These are phyloP conservation scores for Oryza australiensis DNA, from an alignment of 176 grass and related monocot genomes.

Conservation along the genomic window DNA sequence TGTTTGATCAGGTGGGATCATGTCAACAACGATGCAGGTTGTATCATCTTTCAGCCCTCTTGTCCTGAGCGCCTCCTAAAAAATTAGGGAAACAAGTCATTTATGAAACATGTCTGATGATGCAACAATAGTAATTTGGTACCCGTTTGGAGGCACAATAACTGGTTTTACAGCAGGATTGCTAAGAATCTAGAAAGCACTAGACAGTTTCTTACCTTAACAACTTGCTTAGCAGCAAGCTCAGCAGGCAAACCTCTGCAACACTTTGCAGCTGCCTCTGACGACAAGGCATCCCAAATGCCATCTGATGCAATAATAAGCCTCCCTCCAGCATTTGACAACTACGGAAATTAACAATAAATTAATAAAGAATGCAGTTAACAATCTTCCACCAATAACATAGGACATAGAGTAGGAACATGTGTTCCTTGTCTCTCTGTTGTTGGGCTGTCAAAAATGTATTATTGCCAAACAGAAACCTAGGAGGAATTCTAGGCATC, in stretches of 20 bases:
- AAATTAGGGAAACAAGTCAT: conserved; percentile 17
- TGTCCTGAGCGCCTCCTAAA: conserved; percentile 87
- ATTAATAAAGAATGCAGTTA: conserved; percentile 14
- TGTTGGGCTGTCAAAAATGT: background rate
- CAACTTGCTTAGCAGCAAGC: conserved; percentile 91
- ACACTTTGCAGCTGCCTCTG: conserved; percentile 80
- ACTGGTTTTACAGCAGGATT: background rate
- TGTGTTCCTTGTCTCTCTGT: background rate
- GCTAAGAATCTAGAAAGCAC: conserved; percentile 4
- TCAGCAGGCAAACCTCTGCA: conserved; percentile 91
- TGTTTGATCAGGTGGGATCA: conserved; percentile 73
- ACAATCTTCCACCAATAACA: background rate
- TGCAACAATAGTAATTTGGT: conserved; percentile 5
- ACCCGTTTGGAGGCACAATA: conserved; percentile 24
- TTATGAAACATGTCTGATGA: background rate
- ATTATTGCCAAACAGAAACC: background rate
- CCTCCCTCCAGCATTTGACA: conserved; percentile 87
- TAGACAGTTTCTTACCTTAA: conserved; percentile 60
- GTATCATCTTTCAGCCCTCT: conserved; percentile 95
- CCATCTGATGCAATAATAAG: conserved; percentile 98
- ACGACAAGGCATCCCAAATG: conserved; percentile 94
- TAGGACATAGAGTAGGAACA: background rate
- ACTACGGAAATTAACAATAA: conserved; percentile 35
- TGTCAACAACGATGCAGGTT: conserved; percentile 94
- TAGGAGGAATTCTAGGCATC: background rate